These are phyloP conservation scores for Pseudonitzschia multistriata DNA, from an alignment of 108 stramenopile genomes.

Conservation along the genomic window DNA sequence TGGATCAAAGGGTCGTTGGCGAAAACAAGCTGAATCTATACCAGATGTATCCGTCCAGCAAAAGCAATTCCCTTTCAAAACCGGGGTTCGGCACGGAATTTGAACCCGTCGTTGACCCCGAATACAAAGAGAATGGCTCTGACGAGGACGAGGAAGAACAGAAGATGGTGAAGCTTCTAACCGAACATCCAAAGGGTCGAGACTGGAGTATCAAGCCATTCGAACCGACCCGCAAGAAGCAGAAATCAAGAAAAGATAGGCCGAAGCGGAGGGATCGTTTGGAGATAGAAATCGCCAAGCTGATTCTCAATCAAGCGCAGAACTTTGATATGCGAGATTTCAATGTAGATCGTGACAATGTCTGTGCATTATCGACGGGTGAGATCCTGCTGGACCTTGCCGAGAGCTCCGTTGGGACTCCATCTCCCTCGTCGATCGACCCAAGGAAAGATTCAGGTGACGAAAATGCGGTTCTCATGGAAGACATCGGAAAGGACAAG, in stretches of 20 bases:
- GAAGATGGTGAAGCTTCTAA: neutral
- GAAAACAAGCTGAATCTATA: neutral
- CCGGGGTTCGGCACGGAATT: neutral
- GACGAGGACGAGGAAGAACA: neutral
- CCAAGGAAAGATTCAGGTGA: neutral
- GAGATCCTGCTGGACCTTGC: constrained; percentile 9
- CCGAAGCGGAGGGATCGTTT: constrained; percentile 23
- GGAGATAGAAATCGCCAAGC: constrained; percentile 25
- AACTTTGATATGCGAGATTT: neutral
- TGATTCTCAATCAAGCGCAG: constrained; percentile 11
- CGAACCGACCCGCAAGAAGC: neutral
- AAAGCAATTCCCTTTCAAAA: neutral
- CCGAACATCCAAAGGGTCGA: neutral
- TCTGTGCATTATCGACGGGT: neutral
- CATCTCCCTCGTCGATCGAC: neutral
- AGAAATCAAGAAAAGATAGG: constrained; percentile 6
- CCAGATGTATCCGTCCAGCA: neutral
- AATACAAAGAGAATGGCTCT: neutral
- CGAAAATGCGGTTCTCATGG: neutral
- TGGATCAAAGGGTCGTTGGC: neutral
- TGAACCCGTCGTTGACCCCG: neutral
- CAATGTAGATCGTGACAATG: neutral
- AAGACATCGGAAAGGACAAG: neutral
- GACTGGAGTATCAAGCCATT: neutral
- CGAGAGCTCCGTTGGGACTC: neutral